A percentile compares a stretch with the other conserved stretches of the same genome.
phyloP scores from a whole-genome alignment of 2,329 filamentous ascomycete genomes.

The Nectriaceae sp. region DNA sequence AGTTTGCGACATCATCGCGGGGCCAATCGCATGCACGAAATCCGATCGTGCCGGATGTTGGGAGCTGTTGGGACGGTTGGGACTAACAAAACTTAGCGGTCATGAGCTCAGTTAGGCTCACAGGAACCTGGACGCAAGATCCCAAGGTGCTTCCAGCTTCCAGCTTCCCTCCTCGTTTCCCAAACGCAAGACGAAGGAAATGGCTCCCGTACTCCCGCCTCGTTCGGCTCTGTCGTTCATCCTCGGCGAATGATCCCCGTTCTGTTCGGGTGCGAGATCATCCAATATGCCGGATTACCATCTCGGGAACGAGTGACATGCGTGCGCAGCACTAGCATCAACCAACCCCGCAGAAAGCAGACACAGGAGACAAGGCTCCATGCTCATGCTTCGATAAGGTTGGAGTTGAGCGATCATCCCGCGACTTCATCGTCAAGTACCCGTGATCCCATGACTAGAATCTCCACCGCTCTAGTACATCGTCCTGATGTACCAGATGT shows the following conservation, averaged over 20 bases:
- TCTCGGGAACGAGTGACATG: conserved; percentile 22
- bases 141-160: too few relatives aligned
- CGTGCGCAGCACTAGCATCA: conserved; percentile 22
- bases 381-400: conserved; percentile 9
- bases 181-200: too few relatives aligned
- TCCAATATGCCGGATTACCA: conserved; percentile 14
- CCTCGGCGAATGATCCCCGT: conserved; percentile 1
- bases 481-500: conserved; percentile 4
- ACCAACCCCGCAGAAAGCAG: conserved; percentile 24
- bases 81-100: too few relatives aligned
- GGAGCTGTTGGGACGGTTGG: too few relatives aligned
- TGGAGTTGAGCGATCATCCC: conserved; percentile 7
- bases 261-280: conserved; percentile 8
- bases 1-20: too few relatives aligned
- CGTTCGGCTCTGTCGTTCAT: background rate
- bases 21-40: too few relatives aligned
- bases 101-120: too few relatives aligned
- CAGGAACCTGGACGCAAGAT: too few relatives aligned
- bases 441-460: conserved; percentile 1
- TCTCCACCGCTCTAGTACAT: conserved; percentile 5
- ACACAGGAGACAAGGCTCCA: background rate
- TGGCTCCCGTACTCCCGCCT: too few relatives aligned
- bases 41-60: too few relatives aligned
- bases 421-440: conserved; percentile 5
- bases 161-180: too few relatives aligned